phyloP scores from a whole-genome alignment of 768 basidiomycete genomes.

The Mycena leptocephala region DNA sequence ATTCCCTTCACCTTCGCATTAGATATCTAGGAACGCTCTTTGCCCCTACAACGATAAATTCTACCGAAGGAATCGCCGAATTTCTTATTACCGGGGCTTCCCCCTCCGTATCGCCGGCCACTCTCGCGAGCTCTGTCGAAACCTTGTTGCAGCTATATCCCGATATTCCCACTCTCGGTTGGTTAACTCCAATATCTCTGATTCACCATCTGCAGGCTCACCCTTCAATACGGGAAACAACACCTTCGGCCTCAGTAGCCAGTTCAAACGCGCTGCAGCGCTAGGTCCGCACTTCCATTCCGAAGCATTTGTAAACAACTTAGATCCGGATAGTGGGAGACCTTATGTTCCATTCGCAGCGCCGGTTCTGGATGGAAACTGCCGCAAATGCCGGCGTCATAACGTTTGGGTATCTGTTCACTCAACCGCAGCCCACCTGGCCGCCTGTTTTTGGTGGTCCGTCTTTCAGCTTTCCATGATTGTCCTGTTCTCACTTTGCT shows the following conservation, averaged over 20 bases:
- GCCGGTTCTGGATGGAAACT: slow-evolving; percentile 58
- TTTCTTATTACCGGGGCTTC: too few relatives aligned
- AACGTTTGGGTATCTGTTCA: slow-evolving; percentile 62
- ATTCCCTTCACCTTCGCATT: too few relatives aligned
- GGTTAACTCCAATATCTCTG: too few relatives aligned
- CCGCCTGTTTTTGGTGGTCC: slow-evolving; percentile 48
- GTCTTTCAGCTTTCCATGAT: not conserved
- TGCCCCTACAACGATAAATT: too few relatives aligned
- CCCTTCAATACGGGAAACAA: too few relatives aligned
- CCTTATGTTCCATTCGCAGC: slow-evolving; percentile 54
- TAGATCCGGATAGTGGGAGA: slow-evolving; percentile 49
- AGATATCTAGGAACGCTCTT: too few relatives aligned
- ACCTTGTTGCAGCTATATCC: too few relatives aligned
- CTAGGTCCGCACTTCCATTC: slow-evolving; percentile 25
- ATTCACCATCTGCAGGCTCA: too few relatives aligned
- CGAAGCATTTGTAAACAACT: not conserved
- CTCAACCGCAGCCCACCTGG: slow-evolving; percentile 48
- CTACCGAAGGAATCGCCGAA: too few relatives aligned
- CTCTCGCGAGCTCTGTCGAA: too few relatives aligned
- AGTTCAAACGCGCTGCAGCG: slow-evolving; percentile 55
- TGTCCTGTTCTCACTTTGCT: not conserved
- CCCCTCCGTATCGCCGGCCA: too few relatives aligned
- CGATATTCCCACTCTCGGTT: too few relatives aligned
- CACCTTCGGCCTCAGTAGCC: slow-evolving; percentile 57
- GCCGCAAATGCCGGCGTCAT: slow-evolving; percentile 57